Evolutionary conservation across 768 basidiomycete species (phyloP).

Genomic region (Mycena albidolilacea): DNA sequence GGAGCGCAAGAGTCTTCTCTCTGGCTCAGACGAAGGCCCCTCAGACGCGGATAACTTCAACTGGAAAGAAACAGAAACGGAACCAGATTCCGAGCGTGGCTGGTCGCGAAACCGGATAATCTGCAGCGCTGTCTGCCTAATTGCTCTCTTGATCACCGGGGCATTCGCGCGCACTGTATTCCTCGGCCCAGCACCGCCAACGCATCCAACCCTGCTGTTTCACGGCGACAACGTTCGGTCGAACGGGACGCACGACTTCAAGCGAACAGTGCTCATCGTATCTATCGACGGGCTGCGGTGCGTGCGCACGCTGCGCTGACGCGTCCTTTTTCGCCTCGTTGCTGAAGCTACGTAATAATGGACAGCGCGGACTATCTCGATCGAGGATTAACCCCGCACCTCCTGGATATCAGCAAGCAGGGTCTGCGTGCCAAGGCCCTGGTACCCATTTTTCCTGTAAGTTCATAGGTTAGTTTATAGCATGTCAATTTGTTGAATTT

Average conservation of each 20-base stretch:
- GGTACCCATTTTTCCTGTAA: constrained; percentile 89
- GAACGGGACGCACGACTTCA: constrained; percentile 90
- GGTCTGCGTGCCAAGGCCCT: constrained; percentile 92
- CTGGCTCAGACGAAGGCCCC: constrained; percentile 41
- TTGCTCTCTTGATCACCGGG: constrained; percentile 60
- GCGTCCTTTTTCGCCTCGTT: constrained; percentile 7
- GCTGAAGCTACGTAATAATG: constrained; percentile 30
- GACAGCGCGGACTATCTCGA: constrained; percentile 89
- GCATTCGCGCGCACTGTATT: constrained; percentile 57
- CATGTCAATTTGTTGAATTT: neutral
- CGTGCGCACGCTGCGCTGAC: constrained; percentile 30
- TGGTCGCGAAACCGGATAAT: constrained; percentile 59
- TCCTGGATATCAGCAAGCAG: constrained; percentile 83
- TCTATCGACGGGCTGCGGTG: constrained; percentile 91
- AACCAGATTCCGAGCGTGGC: constrained; percentile 34
- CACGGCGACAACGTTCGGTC: constrained; percentile 64
- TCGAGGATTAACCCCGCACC: constrained; percentile 86
- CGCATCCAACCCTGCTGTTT: constrained; percentile 51
- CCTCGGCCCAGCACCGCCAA: constrained; percentile 41
- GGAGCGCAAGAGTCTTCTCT: constrained; percentile 59
- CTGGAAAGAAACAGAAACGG: constrained; percentile 43
- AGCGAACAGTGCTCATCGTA: constrained; percentile 84
- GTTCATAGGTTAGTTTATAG: constrained; percentile 40
- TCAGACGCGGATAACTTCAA: constrained; percentile 42
- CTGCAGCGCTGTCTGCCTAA: constrained; percentile 54